Evolutionary conservation across 768 basidiomycete genomes (phyloP).

Genomic region (Tephrocybe rancida): DNA sequence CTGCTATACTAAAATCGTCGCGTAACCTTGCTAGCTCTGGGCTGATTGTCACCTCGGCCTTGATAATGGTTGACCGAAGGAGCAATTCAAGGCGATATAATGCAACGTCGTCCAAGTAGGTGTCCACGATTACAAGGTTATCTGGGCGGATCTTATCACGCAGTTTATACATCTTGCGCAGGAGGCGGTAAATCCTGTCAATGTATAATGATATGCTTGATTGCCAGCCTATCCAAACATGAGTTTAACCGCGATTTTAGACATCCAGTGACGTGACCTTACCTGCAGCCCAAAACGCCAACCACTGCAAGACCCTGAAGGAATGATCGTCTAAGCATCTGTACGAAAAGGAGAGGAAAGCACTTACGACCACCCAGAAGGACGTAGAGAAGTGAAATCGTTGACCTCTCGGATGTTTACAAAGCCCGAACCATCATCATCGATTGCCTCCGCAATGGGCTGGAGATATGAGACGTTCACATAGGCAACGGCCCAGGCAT

Average conservation of each 20-base stretch:
- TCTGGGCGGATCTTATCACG: neutral
- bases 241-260: neutral
- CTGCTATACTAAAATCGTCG: neutral
- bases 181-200: neutral
- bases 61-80: neutral
- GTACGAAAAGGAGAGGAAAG: neutral
- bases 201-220: neutral
- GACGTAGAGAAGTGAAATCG: neutral
- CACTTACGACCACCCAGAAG: neutral
- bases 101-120: neutral
- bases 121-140: neutral
- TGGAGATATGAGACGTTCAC: no score
- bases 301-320: neutral
- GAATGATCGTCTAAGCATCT: neutral
- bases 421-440: no score
- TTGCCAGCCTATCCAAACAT: neutral
- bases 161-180: neutral
- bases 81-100: neutral
- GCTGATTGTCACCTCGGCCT: neutral
- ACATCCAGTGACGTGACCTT: neutral
- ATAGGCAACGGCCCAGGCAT: neutral
- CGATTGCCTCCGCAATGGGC: no score
- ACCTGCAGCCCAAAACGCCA: constrained; percentile 5
- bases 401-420: neutral
- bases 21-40: neutral